phyloP scores from a whole-genome alignment of 179 eudicot genomes.

The Pouteria campechiana region DNA sequence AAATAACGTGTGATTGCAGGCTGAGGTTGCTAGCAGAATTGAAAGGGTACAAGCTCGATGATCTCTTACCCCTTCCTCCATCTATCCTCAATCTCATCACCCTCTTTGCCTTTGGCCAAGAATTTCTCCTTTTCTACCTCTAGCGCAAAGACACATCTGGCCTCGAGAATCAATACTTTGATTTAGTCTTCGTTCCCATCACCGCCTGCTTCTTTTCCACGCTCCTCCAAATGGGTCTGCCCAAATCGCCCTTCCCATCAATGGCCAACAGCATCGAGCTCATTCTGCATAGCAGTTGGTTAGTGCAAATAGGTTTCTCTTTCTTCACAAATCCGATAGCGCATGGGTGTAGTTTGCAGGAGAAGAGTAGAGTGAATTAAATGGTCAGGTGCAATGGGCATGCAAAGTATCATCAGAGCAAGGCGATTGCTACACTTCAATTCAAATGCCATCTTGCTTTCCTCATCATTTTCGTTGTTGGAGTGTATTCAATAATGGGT shows the following conservation, averaged over 20 bases:
- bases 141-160: slow-evolving; percentile 59
- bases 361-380: slow-evolving; percentile 55
- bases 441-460: slow-evolving; percentile 90
- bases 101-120: slow-evolving; percentile 64
- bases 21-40: no score
- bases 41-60: no score
- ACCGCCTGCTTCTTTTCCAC: slow-evolving; percentile 51
- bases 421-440: slow-evolving; percentile 74
- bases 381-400: slow-evolving; percentile 69
- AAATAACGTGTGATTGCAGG: no score
- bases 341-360: slow-evolving; percentile 25
- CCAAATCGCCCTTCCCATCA: slow-evolving; percentile 24
- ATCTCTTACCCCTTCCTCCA: slow-evolving; percentile 26
- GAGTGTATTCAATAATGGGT: slow-evolving; percentile 38
- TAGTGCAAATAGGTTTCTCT: slow-evolving; percentile 84
- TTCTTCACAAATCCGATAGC: slow-evolving; percentile 37
- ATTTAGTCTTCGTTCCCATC: slow-evolving; percentile 62
- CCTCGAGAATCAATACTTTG: slow-evolving; percentile 76
- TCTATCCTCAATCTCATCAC: slow-evolving; percentile 37
- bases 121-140: slow-evolving; percentile 59
- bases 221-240: slow-evolving; percentile 40
- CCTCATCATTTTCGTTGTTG: slow-evolving; percentile 41
- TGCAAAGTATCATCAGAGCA: slow-evolving; percentile 63
- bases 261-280: slow-evolving; percentile 74
- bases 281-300: slow-evolving; percentile 68